Evolutionary conservation across 306 rosid genomes (phyloP).

Genomic region (Psophocarpus tetragonolobus): DNA sequence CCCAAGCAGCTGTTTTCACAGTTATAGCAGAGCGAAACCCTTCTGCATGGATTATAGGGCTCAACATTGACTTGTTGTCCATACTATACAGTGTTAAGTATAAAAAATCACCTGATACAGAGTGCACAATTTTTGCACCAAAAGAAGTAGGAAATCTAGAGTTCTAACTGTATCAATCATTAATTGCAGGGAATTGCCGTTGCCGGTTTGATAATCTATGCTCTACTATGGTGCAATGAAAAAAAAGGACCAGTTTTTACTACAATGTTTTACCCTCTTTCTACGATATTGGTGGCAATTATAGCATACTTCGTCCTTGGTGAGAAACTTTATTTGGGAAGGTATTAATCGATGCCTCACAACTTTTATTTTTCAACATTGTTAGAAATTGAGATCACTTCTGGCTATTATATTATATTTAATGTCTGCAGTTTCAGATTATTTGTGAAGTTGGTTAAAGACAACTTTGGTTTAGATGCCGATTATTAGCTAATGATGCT

Average conservation of each 20-base stretch:
- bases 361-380: no score
- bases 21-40: constrained; percentile 38
- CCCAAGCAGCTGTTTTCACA: constrained; percentile 70
- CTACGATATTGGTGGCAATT: constrained; percentile 60
- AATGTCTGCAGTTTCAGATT: no score
- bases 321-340: constrained; percentile 70
- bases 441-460: no score
- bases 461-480: no score
- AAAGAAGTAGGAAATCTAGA: background rate
- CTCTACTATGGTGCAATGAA: constrained; percentile 74
- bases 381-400: no score
- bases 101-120: background rate
- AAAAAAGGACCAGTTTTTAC: constrained; percentile 83
- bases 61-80: constrained; percentile 70
- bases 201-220: constrained; percentile 52
- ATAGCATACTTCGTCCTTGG: constrained; percentile 76
- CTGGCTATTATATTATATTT: no score
- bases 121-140: background rate
- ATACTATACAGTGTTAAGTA: constrained; percentile 65
- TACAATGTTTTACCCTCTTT: constrained; percentile 70
- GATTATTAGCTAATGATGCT: no score
- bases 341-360: constrained; percentile 40
- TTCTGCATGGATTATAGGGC: constrained; percentile 70
- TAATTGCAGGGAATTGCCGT: constrained; percentile 63
- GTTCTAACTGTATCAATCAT: constrained; percentile 2